phyloP scores from a whole-genome alignment of 2,329 filamentous ascomycete species.

The Hirsutella minnesotensis region DNA sequence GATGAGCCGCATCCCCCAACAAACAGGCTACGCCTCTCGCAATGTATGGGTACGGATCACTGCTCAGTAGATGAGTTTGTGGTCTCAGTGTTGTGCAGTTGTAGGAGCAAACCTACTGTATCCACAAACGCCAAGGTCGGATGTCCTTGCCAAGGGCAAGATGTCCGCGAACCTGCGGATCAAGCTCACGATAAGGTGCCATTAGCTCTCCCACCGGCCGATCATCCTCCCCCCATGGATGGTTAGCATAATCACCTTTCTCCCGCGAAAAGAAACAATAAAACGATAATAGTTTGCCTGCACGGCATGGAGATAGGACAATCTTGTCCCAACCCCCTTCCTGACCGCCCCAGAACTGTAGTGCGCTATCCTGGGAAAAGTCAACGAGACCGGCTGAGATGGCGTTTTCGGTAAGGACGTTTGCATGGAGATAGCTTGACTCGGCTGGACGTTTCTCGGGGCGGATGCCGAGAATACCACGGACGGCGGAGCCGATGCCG shows the following conservation, averaged over 20 bases:
- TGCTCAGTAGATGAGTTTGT: too few species aligned
- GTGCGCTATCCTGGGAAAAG: constrained; percentile 45
- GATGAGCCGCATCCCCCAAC: constrained; percentile 55
- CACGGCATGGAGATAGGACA: constrained; percentile 57
- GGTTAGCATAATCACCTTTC: constrained; percentile 46
- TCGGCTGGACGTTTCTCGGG: constrained; percentile 48
- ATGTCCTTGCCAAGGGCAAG: constrained; percentile 51
- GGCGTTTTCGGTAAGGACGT: constrained; percentile 48
- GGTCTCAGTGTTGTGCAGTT: too few species aligned
- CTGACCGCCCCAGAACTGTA: constrained; percentile 62
- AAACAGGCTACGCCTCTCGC: constrained; percentile 40
- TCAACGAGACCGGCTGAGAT: constrained; percentile 48
- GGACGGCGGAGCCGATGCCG: constrained; percentile 55
- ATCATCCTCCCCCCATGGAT: constrained; percentile 45
- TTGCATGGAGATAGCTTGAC: constrained; percentile 52
- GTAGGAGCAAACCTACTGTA: too few species aligned
- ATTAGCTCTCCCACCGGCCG: constrained; percentile 46
- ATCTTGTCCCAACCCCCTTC: constrained; percentile 56
- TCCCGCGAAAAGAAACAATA: constrained; percentile 54
- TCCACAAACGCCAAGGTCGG: constrained; percentile 50
- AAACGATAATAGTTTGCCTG: constrained; percentile 52
- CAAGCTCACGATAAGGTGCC: constrained; percentile 47
- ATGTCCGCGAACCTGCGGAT: constrained; percentile 43
- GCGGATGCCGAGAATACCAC: constrained; percentile 48
- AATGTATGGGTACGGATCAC: constrained; percentile 45